These are phyloP conservation scores for Wickerhamiella cacticola DNA, from an alignment of 805 yeast species.

Conservation along the genomic window DNA sequence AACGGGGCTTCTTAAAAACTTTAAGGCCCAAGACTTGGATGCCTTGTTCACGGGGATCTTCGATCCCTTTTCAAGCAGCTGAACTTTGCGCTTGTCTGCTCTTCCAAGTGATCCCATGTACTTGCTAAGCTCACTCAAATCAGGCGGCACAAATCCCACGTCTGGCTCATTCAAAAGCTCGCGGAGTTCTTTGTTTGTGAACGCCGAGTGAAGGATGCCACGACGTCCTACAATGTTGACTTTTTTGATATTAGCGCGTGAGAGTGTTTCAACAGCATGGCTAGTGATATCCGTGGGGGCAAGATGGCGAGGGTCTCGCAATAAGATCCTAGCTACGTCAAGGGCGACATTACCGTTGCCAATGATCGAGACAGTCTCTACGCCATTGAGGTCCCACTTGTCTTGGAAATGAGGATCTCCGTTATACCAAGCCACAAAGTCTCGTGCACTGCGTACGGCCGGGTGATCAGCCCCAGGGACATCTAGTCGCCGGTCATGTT, in stretches of 20 bases:
- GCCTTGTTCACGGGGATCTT: neutral
- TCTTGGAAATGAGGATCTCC: conserved; percentile 47
- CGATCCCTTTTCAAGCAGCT: conserved; percentile 14
- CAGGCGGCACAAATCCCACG: conserved; percentile 15
- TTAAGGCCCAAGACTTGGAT: conserved; percentile 45
- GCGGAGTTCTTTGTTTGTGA: conserved; percentile 82
- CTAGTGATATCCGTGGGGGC: conserved; percentile 58
- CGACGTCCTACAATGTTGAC: conserved; percentile 75
- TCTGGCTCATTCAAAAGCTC: conserved; percentile 44
- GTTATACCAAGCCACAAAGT: conserved; percentile 94
- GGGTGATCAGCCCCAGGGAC: conserved; percentile 47
- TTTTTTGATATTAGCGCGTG: conserved; percentile 41
- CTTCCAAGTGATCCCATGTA: conserved; percentile 13
- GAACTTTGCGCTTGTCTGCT: conserved; percentile 20
- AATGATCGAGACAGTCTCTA: conserved; percentile 60
- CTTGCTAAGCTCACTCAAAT: conserved; percentile 11
- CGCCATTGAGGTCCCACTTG: conserved; percentile 38
- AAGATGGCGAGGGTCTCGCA: conserved; percentile 51
- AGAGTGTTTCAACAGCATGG: conserved; percentile 45
- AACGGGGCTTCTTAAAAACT: conserved; percentile 56
- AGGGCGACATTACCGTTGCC: conserved; percentile 97
- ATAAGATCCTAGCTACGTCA: conserved; percentile 71
- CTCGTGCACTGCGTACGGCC: conserved; percentile 69
- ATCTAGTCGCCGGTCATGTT: conserved; percentile 40
- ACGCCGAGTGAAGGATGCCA: conserved; percentile 75